Evolutionary conservation across 2,329 filamentous ascomycete genomes (phyloP), one percentile per base, ranked within the genome.

Genomic region (Fusarium acutatum): DNA sequence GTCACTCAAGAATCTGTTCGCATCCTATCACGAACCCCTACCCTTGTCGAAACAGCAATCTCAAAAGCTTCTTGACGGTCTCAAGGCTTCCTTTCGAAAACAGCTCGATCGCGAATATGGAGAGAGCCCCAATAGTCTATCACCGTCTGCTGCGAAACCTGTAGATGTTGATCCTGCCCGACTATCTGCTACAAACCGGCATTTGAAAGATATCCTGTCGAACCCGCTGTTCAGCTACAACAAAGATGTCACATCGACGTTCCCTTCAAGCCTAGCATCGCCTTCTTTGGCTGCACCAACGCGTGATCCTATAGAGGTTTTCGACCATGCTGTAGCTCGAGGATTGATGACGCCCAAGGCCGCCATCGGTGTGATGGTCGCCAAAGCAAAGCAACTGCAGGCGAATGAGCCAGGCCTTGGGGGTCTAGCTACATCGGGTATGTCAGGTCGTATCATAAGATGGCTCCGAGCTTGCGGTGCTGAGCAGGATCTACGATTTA

Each of bases 41-140:
- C 84, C 87, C 4, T 81, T 90, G 43, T 86, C 82, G 49, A 80
- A 82, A 47, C 83, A 84, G 61, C 86, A 89, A 63, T 87, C 87
- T 32, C 84, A 88, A 69, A 86, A 86, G 74, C 84, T 90, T 14
- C 87, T 90, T 70, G 84, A 89, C 60, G 84, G 85, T 38, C 83
- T 91, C 58, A 90, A 89, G 57, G 80, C 83, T 11, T 90, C 88
- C 6, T 91, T 91, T 77, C 85, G 88, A 58, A 84, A 84, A 61
- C 86, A 89, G 35, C 86, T 91, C n/a, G 88, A 90, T 74, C 83
- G 81, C 47, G 88, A 90, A 76, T 87, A 90, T 75, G 88, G 88
- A 67, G 85, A 81, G 76, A 77, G 82, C 35, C 71, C 80, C 22
- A 77, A 83, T 14, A 70, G 71, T 41, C 72, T 50, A 38, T 66